A percentile compares a stretch with the other conserved stretches of the same genome.
Evolutionary conservation across 2,329 filamentous ascomycete species (phyloP).

Genomic region (Aspergillus pseudoviridinutans): DNA sequence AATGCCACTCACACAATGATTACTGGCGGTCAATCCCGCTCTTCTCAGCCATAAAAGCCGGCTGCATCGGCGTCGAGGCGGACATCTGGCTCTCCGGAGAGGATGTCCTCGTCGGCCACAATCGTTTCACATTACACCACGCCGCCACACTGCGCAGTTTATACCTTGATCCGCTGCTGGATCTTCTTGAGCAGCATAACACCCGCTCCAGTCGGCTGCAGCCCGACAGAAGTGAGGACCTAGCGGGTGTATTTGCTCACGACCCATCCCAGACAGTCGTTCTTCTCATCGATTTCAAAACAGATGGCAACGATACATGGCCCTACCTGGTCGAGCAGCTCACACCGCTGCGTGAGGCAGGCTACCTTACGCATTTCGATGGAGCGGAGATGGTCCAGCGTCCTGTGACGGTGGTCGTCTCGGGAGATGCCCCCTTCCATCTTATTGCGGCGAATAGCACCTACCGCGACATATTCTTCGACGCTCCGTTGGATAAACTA

Average conservation of each 20-base stretch:
- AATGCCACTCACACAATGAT: constrained; percentile 67
- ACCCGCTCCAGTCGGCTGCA: constrained; percentile 21
- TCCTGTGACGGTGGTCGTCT: constrained; percentile 46
- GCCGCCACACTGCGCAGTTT: constrained; percentile 59
- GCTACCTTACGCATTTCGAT: constrained; percentile 45
- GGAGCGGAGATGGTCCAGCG: constrained; percentile 32
- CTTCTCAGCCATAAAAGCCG: constrained; percentile 57
- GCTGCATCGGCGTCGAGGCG: constrained; percentile 63
- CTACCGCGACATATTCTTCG: constrained; percentile 49
- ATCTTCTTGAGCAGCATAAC: constrained; percentile 55
- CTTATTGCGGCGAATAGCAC: constrained; percentile 33
- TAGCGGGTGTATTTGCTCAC: constrained; percentile 53
- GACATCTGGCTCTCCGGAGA: constrained; percentile 62
- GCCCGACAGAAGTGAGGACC: constrained; percentile 15
- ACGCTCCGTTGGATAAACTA: constrained; percentile 40
- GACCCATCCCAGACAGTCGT: constrained; percentile 53
- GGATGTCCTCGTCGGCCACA: constrained; percentile 63
- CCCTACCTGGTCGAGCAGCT: constrained; percentile 33
- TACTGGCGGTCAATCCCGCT: constrained; percentile 64
- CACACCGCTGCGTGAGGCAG: constrained; percentile 37
- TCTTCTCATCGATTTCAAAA: constrained; percentile 69
- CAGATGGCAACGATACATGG: constrained; percentile 38
- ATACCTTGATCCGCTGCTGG: constrained; percentile 62
- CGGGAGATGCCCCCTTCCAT: constrained; percentile 45
- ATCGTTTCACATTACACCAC: constrained; percentile 49